Conservation (phyloP, 805 yeast species). For the Ogataea populi-albae region DNA sequence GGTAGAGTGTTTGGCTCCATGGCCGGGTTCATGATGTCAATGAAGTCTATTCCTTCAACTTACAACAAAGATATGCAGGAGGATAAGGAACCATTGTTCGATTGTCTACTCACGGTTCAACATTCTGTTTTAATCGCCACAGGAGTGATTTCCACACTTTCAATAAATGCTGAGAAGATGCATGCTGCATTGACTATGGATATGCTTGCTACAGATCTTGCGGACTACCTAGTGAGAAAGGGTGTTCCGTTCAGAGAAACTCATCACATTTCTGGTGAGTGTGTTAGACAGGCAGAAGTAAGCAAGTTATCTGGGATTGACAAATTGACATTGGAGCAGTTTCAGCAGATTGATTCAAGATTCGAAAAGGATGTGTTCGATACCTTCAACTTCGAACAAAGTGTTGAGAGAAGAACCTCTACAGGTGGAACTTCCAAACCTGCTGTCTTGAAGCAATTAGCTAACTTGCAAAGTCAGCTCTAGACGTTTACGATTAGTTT, state of each 20-base stretch:
- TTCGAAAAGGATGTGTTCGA: slow-evolving; percentile 77
- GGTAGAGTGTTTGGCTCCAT: slow-evolving; percentile 96
- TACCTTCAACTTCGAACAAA: slow-evolving; percentile 87
- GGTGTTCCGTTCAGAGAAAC: slow-evolving; percentile 99
- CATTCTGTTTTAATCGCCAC: slow-evolving; percentile 94
- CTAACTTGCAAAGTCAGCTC: slow-evolving; percentile 26
- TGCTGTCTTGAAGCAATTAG: slow-evolving; percentile 80
- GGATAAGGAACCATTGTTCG: slow-evolving; percentile 98
- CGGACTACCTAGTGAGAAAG: slow-evolving; percentile 94
- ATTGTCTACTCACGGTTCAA: slow-evolving; percentile 82
- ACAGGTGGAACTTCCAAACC: slow-evolving; percentile 95
- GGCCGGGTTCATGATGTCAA: slow-evolving; percentile 93
- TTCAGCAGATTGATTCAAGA: slow-evolving; percentile 73
- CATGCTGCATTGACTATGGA: slow-evolving; percentile 91
- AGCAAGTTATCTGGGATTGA: slow-evolving; percentile 79
- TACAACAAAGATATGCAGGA: slow-evolving; percentile 99
- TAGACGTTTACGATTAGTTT: background rate
- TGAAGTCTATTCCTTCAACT: slow-evolving; percentile 96
- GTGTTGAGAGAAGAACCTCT: slow-evolving; percentile 95
- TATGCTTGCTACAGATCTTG: slow-evolving; percentile 98
- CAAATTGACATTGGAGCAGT: slow-evolving; percentile 72
- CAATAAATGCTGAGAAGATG: slow-evolving; percentile 74
- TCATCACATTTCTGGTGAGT: slow-evolving; percentile 97
- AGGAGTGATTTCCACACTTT: slow-evolving; percentile 89
- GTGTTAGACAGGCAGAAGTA: slow-evolving; percentile 89